phyloP scores from a whole-genome alignment of 164 flowering plant species.

The Buxus sempervirens region DNA sequence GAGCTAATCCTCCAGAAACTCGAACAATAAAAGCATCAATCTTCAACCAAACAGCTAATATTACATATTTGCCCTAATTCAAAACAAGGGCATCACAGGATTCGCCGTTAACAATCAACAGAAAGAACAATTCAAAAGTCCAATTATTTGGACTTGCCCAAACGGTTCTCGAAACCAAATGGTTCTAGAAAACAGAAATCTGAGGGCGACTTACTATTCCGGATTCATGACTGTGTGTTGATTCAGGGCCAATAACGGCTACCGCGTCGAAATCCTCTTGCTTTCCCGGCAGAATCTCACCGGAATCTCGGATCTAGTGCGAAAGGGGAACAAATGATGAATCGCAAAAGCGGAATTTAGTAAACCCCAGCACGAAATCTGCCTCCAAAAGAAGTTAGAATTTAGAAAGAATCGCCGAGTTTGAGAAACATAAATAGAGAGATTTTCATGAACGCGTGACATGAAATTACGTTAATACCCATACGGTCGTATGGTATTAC shows the following conservation, averaged over 20 bases:
- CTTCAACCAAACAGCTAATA: not conserved
- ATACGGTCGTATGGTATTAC: not conserved
- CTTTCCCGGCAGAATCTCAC: slow-evolving; percentile 2
- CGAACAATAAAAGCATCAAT: not conserved
- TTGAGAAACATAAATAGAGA: not conserved
- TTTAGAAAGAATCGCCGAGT: not conserved
- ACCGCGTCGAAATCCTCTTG: not conserved
- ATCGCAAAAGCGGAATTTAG: not conserved
- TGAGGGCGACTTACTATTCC: slow-evolving; percentile 24
- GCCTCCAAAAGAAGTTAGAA: not conserved
- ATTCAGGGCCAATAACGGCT: not conserved
- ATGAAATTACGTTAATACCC: not conserved
- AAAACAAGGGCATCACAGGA: not conserved
- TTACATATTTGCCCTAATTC: not conserved
- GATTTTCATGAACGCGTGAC: not conserved
- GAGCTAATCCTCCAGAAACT: not conserved
- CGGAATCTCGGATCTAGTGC: not conserved
- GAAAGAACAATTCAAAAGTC: not conserved
- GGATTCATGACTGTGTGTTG: slow-evolving; percentile 20
- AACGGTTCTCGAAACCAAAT: not conserved
- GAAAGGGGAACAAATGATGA: not conserved
- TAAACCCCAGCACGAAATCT: not conserved
- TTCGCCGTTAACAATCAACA: not conserved
- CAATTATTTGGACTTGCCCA: not conserved
- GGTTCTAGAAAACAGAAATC: not conserved